phyloP scores from a whole-genome alignment of 1,284 basidiomycete species.

The Uromyces viciae-fabae region DNA sequence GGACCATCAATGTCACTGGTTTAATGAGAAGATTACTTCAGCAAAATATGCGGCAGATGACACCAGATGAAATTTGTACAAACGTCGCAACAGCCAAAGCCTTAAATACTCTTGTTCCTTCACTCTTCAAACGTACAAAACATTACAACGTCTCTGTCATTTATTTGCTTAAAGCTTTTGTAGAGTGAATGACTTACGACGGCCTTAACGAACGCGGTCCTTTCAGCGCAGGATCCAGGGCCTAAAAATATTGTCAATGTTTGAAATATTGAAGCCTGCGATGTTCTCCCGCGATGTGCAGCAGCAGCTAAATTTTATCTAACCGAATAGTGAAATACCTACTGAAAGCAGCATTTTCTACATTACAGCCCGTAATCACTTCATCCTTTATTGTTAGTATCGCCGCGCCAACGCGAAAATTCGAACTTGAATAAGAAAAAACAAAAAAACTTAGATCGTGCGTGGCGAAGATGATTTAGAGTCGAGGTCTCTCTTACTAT shows the following conservation, averaged over 20 bases:
- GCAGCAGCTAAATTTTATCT: neutral
- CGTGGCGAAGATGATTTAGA: neutral
- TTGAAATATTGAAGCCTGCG: too few species aligned
- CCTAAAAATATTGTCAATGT: neutral
- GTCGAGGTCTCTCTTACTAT: slow-evolving; percentile 14
- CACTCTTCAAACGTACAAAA: slow-evolving; percentile 27
- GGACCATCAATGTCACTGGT: slow-evolving; percentile 38
- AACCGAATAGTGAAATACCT: slow-evolving; percentile 45
- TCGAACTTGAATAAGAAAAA: slow-evolving; percentile 58
- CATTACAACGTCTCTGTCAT: too few species aligned
- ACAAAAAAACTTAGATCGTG: neutral
- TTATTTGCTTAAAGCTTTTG: neutral
- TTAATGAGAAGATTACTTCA: neutral
- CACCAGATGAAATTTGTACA: neutral
- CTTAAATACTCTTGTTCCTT: slow-evolving; percentile 39
- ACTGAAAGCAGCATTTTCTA: slow-evolving; percentile 90
- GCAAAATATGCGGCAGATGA: too few species aligned
- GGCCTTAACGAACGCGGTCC: slow-evolving; percentile 44
- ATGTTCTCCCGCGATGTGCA: too few species aligned
- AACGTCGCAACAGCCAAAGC: slow-evolving; percentile 43
- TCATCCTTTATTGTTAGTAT: slow-evolving; percentile 67
- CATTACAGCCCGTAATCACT: slow-evolving; percentile 75
- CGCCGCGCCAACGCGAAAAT: slow-evolving; percentile 83
- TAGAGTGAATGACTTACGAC: slow-evolving; percentile 15
- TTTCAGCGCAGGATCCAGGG: slow-evolving; percentile 43